phyloP scores from a whole-genome alignment of 257 asterid species.

The Solanum okadae region DNA sequence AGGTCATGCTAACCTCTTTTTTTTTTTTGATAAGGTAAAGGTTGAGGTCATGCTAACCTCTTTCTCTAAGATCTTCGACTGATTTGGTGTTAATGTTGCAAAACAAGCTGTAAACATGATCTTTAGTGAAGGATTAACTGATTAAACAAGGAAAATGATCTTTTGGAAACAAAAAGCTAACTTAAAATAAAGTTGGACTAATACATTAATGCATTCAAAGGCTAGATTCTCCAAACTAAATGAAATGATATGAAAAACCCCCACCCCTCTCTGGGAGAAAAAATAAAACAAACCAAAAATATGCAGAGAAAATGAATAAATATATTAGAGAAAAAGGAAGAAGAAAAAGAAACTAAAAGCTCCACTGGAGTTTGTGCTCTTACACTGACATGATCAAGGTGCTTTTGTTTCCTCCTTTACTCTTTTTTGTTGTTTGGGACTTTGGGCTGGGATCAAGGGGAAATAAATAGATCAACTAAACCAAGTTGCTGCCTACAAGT shows the following conservation, averaged over 20 bases:
- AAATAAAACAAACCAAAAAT: too few relatives aligned
- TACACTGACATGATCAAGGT: not conserved
- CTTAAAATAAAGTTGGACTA: not conserved
- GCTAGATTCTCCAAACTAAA: too few relatives aligned
- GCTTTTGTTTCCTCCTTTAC: not conserved
- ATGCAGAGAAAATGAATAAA: not conserved
- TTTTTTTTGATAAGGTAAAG: too few relatives aligned
- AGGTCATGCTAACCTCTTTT: not conserved
- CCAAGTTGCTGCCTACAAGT: not conserved
- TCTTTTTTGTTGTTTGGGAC: not conserved
- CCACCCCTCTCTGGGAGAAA: not conserved
- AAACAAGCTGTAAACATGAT: slow-evolving; percentile 54
- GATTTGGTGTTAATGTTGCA: slow-evolving; percentile 74
- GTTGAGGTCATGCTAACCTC: slow-evolving; percentile 32
- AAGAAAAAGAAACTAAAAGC: not conserved
- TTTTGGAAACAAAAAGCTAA: not conserved
- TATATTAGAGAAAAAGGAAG: not conserved
- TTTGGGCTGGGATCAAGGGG: not conserved
- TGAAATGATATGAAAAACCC: not conserved
- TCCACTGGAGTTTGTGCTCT: not conserved
- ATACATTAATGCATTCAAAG: not conserved
- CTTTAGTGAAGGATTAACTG: not conserved
- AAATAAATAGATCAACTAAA: not conserved
- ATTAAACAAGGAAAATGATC: not conserved
- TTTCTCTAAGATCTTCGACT: slow-evolving; percentile 76